These are phyloP conservation scores for Ajuga chamaepitys DNA, from an alignment of 257 asterid species.

Conservation along the genomic window DNA sequence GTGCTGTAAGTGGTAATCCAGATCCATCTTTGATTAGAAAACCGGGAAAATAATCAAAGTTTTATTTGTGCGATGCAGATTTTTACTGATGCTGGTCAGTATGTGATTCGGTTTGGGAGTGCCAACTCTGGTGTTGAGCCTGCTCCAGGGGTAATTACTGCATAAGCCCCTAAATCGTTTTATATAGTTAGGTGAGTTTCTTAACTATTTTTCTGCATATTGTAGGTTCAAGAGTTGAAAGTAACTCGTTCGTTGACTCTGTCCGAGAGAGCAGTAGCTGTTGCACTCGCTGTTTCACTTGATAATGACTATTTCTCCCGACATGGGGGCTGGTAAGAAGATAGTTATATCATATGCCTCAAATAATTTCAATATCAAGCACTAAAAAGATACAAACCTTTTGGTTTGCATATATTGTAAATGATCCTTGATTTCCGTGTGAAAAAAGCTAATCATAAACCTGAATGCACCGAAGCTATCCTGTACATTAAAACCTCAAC, in stretches of 20 bases:
- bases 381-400: not conserved
- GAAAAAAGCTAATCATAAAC: no score
- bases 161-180: not conserved
- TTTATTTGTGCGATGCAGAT: slow-evolving; percentile 39
- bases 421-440: no score
- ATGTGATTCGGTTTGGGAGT: slow-evolving; percentile 80
- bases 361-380: not conserved
- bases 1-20: not conserved
- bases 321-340: slow-evolving; percentile 87
- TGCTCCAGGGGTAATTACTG: slow-evolving; percentile 50
- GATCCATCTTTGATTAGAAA: slow-evolving; percentile 6
- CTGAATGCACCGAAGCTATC: no score
- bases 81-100: slow-evolving; percentile 96
- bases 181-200: slow-evolving; percentile 4
- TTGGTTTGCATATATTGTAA: not conserved
- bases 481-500: no score
- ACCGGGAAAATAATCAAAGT: not conserved
- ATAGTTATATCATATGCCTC: not conserved
- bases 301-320: slow-evolving; percentile 94
- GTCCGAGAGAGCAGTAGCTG: slow-evolving; percentile 86
- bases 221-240: slow-evolving; percentile 63
- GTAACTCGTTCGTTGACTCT: slow-evolving; percentile 66
- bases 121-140: slow-evolving; percentile 46
- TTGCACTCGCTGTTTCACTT: slow-evolving; percentile 84
- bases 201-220: slow-evolving; percentile 11